Base-by-base conservation (phyloP, 1,284 basidiomycete genomes). In the Moniliella sp. region DNA sequence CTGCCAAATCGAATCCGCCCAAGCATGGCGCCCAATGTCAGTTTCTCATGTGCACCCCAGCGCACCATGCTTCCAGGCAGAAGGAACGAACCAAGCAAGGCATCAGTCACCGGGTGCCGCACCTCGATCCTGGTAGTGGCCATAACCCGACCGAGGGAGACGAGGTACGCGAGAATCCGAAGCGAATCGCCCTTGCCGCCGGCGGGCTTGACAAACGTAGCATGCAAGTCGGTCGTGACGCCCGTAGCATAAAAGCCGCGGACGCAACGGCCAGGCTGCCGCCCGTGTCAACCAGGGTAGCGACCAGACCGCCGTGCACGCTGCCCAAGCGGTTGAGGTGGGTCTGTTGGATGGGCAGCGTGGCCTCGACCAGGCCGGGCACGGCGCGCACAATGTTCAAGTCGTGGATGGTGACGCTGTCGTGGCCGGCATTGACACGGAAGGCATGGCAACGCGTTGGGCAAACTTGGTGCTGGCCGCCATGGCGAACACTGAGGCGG, bases 151-250 rank as follows among this genome's bases (percentile, higher is more conserved):
- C 46, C 50, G 33, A 53, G 43, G 11, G 41, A 42, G 25, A 48
- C 36, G 16, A 52, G 40, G 10, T 47, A 28, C 8, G 45, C 50
- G 1, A 27, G 32, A 3, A 46, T 40, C 3, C 36, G 31, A 15
- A 54, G 34, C 7, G 26, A 32, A 14, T 51, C 53, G 3, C 44
- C 49, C 3, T 21, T 29, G 5, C 21, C 32, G 12, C 78, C 78
- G 1, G 68, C 75, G 9, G 75, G 73, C 30, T 71, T 71, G 33
- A 79, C 72, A 45, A 80, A 86, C 2, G 77, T 79, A 0, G 79
- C 74, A 29, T 74, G 74, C 46, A 88, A 75, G 54, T 86, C 81
- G 1, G 79, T 81, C 2, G 76, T 80, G 4, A 86, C 79, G 11
- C 81, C 65, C 0, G 82, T 84, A 72, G 80, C 77, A 57, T 65